Base-by-base conservation (phyloP, 306 rosid genomes). In the Chamaecrista fasciculata region DNA sequence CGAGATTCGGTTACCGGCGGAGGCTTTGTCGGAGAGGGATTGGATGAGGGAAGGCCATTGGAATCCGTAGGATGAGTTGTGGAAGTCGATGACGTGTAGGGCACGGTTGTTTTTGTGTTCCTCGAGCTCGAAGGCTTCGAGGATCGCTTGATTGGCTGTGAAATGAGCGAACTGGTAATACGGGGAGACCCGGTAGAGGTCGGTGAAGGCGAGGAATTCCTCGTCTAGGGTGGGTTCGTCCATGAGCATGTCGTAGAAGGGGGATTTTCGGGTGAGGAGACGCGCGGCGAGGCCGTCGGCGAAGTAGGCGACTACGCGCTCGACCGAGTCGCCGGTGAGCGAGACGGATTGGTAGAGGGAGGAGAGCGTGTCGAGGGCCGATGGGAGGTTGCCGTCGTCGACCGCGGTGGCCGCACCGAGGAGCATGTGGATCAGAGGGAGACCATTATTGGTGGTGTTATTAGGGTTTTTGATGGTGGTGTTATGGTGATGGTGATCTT, bases 41-140 rank as follows among this genome's bases (percentile, higher is more conserved):
- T 90, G 96, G 8, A 90, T 82, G 0, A 90, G 84, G 9, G 90
- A 90, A 49, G 96, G 95, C 96, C 96, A 90, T 28, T 90, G 96
- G 36, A 90, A 87, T 10, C 96, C 96, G 23, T 87, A 84, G 1
- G 89, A 84, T 4, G 36, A 8, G 72, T 85, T 82, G 31, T 90
- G 95, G 25, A 85, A 87, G 56, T 90, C 96, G 4, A 90, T 79
- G 4, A 90, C 85, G 37, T 87, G 96, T 5, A 90, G 47, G 4
- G 95, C 71, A 0, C 78, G 48, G 74, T 79, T 79, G 81, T 85
- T 90, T 36, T 20, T 43, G 53, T 77, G 84, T 51, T 80, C 90
- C 12, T 90, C 91, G n/a, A 37, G 79, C 78, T 90, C 96, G 47
- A 87, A 87, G 1, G 85, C 77, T 43, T 90, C 96, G 2, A 90